Evolutionary conservation across 2,329 filamentous ascomycete genomes (phyloP), one percentile per base, ranked within the genome.

Genomic region (Aureobasidium mangrovei): DNA sequence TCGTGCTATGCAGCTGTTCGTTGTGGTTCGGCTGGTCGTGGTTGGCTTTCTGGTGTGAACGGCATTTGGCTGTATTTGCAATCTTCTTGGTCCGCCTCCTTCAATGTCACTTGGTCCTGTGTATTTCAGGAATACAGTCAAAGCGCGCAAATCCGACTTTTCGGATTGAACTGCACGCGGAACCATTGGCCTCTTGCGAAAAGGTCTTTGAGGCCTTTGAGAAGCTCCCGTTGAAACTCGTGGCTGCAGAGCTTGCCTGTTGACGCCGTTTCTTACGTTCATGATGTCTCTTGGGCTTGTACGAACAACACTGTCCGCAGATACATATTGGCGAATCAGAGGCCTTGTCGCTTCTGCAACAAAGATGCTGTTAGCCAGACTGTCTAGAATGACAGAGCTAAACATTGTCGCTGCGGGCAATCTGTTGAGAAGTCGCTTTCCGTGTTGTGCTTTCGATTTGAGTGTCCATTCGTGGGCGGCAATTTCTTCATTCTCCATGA

Each of bases 401-500:
- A 53, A 53, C 18, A 44, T 26, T 12, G 33, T 9, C 5, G 39
- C 5, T 5, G 49, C 49, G 24, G 49, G 40, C 32, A 53, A 18
- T 32, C 49, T 43, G 32, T 53, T 36, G 27, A 53, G 39, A 4
- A 53, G 24, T 7, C 49, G 32, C 12, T n/a, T 12, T 18, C 49
- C 40, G 5, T 29, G 26, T 5, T 28, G 10, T 10, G 39, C 40
- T 5, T 53, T 53, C 12, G 33, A 39, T 38, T 53, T 36, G 32
- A 43, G 40, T 8, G 49, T 44, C 49, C 51, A 54, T 27, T 54
- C 41, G 5, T 41, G 36, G 4, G 41, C 51, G 1, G 51, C 33
- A 6, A 45, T 45, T 28, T 43, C 51, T 18, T 54, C 51, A 8
- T 54, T 54, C 35, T 54, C 41, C 18, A 9, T n/a, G 5, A 54